phyloP scores from a whole-genome alignment of 208 protist species.

The Trypanosoma boissoni region DNA sequence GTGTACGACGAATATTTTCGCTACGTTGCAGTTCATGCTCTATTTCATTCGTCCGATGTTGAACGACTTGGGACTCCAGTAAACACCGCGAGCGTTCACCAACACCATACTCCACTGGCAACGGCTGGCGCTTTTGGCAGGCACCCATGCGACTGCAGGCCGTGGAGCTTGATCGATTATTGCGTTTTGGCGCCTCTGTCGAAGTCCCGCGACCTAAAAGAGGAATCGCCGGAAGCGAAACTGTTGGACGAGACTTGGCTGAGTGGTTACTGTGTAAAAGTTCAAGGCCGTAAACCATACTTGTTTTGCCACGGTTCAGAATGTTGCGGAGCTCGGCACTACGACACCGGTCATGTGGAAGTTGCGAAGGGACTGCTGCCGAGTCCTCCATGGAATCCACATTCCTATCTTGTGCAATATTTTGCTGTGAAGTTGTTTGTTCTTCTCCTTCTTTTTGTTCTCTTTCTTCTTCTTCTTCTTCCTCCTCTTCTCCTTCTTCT shows the following conservation, averaged over 20 bases:
- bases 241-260: too few relatives aligned
- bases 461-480: background rate
- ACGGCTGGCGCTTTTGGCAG: constrained; percentile 16
- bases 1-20: constrained; percentile 41
- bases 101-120: constrained; percentile 47
- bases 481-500: background rate
- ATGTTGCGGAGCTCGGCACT: constrained; percentile 2
- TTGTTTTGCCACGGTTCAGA: constrained; percentile 28
- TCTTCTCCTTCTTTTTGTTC: too few relatives aligned
- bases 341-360: background rate
- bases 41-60: constrained; percentile 32
- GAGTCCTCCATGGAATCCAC: too few relatives aligned
- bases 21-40: constrained; percentile 32
- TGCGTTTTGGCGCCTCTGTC: too few relatives aligned
- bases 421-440: too few relatives aligned
- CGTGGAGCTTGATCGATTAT: background rate
- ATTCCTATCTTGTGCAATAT: too few relatives aligned
- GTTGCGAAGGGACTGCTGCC: too few relatives aligned
- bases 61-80: constrained; percentile 33
- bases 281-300: constrained; percentile 29
- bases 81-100: constrained; percentile 37
- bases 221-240: background rate
- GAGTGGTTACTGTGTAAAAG: too few relatives aligned
- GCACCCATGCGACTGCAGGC: too few relatives aligned
- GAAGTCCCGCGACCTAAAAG: too few relatives aligned